Conservation (phyloP, 306 rosid species). For the Acacia confusa region DNA sequence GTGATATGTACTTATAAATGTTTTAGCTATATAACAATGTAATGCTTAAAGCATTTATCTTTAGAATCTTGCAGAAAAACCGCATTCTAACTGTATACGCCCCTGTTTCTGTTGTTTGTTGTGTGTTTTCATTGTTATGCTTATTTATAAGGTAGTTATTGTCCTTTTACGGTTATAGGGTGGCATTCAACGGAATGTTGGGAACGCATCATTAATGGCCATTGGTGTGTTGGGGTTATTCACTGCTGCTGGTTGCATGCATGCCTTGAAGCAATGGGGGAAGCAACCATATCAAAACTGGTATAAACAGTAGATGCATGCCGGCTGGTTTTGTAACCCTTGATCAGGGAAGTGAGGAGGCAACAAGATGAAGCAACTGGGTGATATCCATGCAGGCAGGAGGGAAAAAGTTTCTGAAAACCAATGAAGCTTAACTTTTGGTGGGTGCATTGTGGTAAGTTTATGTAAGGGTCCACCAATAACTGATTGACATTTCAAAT, state of each 20-base stretch:
- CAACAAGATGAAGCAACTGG: conserved; percentile 24
- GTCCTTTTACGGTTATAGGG: conserved; percentile 48
- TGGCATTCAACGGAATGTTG: conserved; percentile 60
- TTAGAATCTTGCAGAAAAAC: neutral
- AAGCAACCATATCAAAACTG: conserved; percentile 88
- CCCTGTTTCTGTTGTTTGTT: conserved; percentile 17
- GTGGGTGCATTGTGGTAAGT: conserved; percentile 26
- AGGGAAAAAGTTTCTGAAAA: neutral
- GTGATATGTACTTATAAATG: no score
- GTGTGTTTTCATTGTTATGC: neutral
- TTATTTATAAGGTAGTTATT: neutral
- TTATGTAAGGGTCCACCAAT: conserved; percentile 21
- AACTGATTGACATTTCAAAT: conserved; percentile 17
- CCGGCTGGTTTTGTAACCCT: conserved; percentile 23
- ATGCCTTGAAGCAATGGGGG: conserved; percentile 75
- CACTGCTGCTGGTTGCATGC: conserved; percentile 77
- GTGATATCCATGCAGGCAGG: conserved; percentile 22
- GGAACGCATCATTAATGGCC: conserved; percentile 62
- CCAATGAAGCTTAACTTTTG: conserved; percentile 12
- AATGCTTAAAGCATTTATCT: neutral
- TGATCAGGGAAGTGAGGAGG: conserved; percentile 27
- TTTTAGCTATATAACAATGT: conserved; percentile 2
- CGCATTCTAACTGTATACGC: neutral
- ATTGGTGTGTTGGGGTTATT: conserved; percentile 68
- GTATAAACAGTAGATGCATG: conserved; percentile 52